Conservation (phyloP, 306 rosid genomes). For the Styphnolobium japonicum region DNA sequence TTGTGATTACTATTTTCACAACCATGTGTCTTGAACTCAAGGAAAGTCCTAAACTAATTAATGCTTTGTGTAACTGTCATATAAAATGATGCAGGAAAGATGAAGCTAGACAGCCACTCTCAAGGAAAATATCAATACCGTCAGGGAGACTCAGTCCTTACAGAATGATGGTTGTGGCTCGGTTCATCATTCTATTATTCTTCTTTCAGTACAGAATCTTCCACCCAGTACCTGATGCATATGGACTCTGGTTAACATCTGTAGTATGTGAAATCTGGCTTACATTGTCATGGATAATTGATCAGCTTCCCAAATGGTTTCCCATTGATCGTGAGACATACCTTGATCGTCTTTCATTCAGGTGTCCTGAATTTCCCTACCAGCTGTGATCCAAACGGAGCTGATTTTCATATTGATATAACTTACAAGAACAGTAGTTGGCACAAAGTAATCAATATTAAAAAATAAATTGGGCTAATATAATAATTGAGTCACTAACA, state of each 20-base stretch:
- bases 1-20: background rate
- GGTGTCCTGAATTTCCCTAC: conserved; percentile 38
- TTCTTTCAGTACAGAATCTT: conserved; percentile 74
- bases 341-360: conserved; percentile 88
- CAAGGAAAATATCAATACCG: conserved; percentile 92
- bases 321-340: conserved; percentile 95
- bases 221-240: conserved; percentile 83
- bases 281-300: conserved; percentile 86
- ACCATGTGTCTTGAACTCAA: background rate
- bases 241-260: conserved; percentile 87
- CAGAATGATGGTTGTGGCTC: conserved; percentile 78
- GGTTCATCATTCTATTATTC: conserved; percentile 61
- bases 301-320: conserved; percentile 96
- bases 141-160: conserved; percentile 90
- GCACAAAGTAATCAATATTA: background rate
- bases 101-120: conserved; percentile 87
- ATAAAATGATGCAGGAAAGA: conserved; percentile 65
- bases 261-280: conserved; percentile 92
- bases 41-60: background rate
- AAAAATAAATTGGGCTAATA: background rate
- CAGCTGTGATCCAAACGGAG: background rate
- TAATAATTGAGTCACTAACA: background rate
- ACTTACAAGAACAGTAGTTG: background rate
- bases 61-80: background rate
- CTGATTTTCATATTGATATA: background rate